Evolutionary conservation across 345 rosid genomes (phyloP), one percentile per base, ranked within the genome.

Genomic region (rapeseed (Brassica napus)): DNA sequence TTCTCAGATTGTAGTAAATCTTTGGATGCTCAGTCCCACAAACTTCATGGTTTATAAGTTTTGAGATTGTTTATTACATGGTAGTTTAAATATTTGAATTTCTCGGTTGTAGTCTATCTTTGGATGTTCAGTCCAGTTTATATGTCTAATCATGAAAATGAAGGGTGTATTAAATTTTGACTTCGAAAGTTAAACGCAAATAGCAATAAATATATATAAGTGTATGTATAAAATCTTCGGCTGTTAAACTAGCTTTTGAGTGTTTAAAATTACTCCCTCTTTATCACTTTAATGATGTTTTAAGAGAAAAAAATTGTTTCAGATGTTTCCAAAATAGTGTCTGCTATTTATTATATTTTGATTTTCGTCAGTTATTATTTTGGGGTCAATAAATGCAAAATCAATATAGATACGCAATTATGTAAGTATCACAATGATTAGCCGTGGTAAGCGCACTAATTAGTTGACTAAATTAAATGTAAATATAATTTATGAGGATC

Each of bases 401-500:
- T 67, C 72, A 15, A 15, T 42, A 42, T 59, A 2, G 26, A 58
- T 59, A 39, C 73, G 49, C 21, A 49, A 42, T 68, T 42, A 58
- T 39, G 49, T 42, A 39, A 39, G 59, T 68, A 59, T 16, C 7
- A 28, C 24, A 54, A 35, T 39, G 24, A 54, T 44, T 57, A 18
- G 15, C 34, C 68, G 24, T 60, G 11, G 12, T 62, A 7, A 63
- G 39, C 31, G 76, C 81, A 64, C 28, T 34, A 77, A 63, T 16
- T 35, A 35, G 44, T 63, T 44, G 74, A 69, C 47, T 14, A 69
- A 23, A 21, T n/a, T 18, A 30, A 9, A 2, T 5, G 62, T 18
- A 2, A 49, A 49, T 49, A 49, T 49, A 6, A 70, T 34, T 77
- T 35, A 31, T 12, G 24, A 64, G 11, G 2, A 65, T 65, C 3